Percentiles rank a stretch among this genome's conserved stretches.
Conservation (phyloP, 768 basidiomycete species). For the Lentinula guzmanii region DNA sequence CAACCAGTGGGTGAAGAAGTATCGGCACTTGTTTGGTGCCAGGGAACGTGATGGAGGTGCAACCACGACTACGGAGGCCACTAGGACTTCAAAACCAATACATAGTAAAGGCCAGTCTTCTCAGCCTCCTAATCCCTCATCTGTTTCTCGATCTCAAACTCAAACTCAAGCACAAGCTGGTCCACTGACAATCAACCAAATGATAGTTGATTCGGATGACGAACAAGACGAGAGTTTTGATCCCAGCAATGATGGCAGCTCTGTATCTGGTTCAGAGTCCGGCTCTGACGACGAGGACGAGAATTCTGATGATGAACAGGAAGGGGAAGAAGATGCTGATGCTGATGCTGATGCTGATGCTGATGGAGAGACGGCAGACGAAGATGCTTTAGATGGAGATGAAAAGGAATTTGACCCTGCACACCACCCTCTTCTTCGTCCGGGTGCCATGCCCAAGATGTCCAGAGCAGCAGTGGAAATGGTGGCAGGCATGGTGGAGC, state of each 20-base stretch:
- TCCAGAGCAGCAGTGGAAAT: constrained; percentile 61
- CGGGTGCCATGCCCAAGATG: constrained; percentile 66
- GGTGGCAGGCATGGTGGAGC: constrained; percentile 57
- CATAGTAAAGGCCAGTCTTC: too few species aligned
- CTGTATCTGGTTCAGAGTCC: constrained; percentile 34
- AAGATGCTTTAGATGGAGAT: constrained; percentile 22
- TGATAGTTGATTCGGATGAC: background rate
- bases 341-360: constrained; percentile 27
- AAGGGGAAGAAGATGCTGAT: constrained; percentile 30
- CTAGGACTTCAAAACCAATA: too few species aligned
- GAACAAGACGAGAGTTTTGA: constrained; percentile 1
- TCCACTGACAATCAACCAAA: constrained; percentile 1
- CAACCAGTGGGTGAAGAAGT: constrained; percentile 34
- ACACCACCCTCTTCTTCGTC: constrained; percentile 56
- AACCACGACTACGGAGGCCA: background rate
- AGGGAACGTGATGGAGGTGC: background rate
- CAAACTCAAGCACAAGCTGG: background rate
- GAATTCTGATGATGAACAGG: constrained; percentile 25
- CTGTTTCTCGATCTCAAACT: constrained; percentile 39
- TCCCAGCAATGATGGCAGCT: constrained; percentile 27
- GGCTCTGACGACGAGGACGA: background rate
- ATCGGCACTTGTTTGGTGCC: constrained; percentile 30
- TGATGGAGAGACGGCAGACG: constrained; percentile 26
- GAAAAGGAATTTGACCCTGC: constrained; percentile 44
- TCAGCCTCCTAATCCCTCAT: constrained; percentile 56